These are phyloP conservation scores for Phytophthora aleatoria DNA, from an alignment of 352 stramenopile genomes.

Conservation along the genomic window DNA sequence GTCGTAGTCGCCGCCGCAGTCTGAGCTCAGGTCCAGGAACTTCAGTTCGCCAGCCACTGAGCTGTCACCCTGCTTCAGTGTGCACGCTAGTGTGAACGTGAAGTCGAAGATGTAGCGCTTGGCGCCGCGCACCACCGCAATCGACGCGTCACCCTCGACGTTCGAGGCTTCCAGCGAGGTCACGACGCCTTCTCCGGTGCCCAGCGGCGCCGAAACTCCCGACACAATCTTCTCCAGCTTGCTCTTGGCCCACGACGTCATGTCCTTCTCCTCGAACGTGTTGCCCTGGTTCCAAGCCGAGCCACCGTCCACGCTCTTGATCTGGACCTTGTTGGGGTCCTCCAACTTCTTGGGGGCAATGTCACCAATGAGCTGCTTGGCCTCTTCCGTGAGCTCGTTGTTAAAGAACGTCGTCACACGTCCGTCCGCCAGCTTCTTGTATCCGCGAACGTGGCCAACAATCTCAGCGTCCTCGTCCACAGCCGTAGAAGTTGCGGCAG, in stretches of 20 bases:
- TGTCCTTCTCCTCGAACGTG: constrained; percentile 94
- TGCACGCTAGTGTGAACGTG: constrained; percentile 61
- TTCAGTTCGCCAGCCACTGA: constrained; percentile 57
- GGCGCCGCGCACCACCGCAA: constrained; percentile 91
- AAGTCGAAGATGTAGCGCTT: constrained; percentile 94
- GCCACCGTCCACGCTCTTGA: constrained; percentile 83
- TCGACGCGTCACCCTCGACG: constrained; percentile 92
- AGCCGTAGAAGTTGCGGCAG: constrained; percentile 20
- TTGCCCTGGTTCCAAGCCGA: constrained; percentile 95
- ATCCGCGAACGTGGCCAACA: constrained; percentile 82
- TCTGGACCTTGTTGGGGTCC: constrained; percentile 73
- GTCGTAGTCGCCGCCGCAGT: constrained; percentile 72
- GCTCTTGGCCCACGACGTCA: constrained; percentile 85
- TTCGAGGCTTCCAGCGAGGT: constrained; percentile 73
- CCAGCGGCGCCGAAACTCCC: constrained; percentile 45
- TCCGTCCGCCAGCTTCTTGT: constrained; percentile 97
- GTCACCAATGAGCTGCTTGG: constrained; percentile 98
- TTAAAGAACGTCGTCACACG: constrained; percentile 99
- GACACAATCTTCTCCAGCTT: constrained; percentile 71
- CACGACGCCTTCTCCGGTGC: constrained; percentile 45
- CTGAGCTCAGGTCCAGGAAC: constrained; percentile 86
- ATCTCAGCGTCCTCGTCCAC: constrained; percentile 71
- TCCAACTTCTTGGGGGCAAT: constrained; percentile 90
- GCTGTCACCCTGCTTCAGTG: constrained; percentile 35
- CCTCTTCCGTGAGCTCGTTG: constrained; percentile 97